phyloP scores from a whole-genome alignment of 257 asterid species.

The Cruciata laevipes region DNA sequence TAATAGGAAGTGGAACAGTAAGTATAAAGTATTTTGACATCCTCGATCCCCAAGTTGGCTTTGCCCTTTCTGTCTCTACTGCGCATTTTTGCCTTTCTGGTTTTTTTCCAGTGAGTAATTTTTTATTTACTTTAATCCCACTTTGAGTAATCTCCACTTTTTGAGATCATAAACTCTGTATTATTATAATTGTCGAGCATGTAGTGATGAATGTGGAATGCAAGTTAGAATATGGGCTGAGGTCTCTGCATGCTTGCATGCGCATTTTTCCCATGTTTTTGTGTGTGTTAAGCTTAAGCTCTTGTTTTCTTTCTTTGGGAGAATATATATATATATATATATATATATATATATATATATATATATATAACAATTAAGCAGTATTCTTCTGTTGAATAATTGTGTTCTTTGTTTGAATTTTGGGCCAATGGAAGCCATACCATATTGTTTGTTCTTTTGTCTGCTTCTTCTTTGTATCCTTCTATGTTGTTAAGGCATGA shows the following conservation, averaged over 20 bases:
- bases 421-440: neutral
- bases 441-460: neutral
- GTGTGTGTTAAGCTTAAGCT: constrained; percentile 14
- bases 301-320: neutral
- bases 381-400: neutral
- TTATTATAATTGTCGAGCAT: constrained; percentile 6
- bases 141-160: constrained; percentile 6
- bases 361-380: too few relatives aligned
- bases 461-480: neutral
- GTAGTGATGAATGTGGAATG: constrained; percentile 5
- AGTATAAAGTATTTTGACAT: neutral
- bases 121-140: constrained; percentile 14
- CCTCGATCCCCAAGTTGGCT: constrained; percentile 33
- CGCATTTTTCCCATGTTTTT: constrained; percentile 27
- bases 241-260: constrained; percentile 34
- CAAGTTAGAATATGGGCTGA: constrained; percentile 15
- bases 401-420: neutral
- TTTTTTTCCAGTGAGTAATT: too few relatives aligned
- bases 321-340: neutral
- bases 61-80: constrained; percentile 17
- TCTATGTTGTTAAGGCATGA: neutral
- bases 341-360: neutral
- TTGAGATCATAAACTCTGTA: constrained; percentile 20
- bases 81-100: neutral
- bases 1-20: neutral